Base-by-base conservation (phyloP, 106 monocot genomes). In the Dactylorhiza incarnata region DNA sequence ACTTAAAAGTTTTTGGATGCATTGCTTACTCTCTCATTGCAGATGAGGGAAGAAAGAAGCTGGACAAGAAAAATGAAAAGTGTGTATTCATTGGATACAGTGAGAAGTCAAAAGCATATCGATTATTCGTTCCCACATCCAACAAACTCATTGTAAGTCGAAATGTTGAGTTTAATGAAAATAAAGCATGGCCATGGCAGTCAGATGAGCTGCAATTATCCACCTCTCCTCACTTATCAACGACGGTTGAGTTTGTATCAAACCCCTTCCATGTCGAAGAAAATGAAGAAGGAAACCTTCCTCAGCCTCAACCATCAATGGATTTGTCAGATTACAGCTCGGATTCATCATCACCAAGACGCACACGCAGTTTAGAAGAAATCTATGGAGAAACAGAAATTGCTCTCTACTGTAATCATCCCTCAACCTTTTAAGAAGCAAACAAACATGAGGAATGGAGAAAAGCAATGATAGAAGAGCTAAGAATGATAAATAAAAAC, bases 41-140 rank as follows among this genome's bases (percentile, higher is more conserved):
- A 29, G 19, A 53, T 9, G 51, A 76, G 22, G 48, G 58, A 16
- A 59, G 45, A 45, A 49, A 26, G 50, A 81, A 81, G 76, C 71
- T 81, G 9, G 76, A 75, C n/a, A n/a, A n/a, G n/a, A n/a, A n/a
- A n/a, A n/a, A n/a, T n/a, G n/a, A n/a, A n/a, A n/a, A n/a, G n/a
- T n/a, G n/a, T n/a, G n/a, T n/a, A n/a, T n/a, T n/a, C n/a, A n/a
- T n/a, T n/a, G n/a, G n/a, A n/a, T n/a, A n/a, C n/a, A n/a, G n/a
- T n/a, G n/a, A n/a, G n/a, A n/a, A n/a, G n/a, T n/a, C n/a, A n/a
- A n/a, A n/a, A n/a, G n/a, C n/a, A n/a, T n/a, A 76, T 58, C 25
- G 76, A 14, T 11, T 76, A 16, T 81, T 59, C 43, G 55, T 58
- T 47, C 76, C 69, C 7, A 20, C 2, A n/a, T n/a, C n/a, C n/a